Percentiles rank a stretch among this genome's conserved stretches.
Evolutionary conservation across 2,329 filamentous ascomycete genomes (phyloP).

Genomic region (Blastomyces parvus): DNA sequence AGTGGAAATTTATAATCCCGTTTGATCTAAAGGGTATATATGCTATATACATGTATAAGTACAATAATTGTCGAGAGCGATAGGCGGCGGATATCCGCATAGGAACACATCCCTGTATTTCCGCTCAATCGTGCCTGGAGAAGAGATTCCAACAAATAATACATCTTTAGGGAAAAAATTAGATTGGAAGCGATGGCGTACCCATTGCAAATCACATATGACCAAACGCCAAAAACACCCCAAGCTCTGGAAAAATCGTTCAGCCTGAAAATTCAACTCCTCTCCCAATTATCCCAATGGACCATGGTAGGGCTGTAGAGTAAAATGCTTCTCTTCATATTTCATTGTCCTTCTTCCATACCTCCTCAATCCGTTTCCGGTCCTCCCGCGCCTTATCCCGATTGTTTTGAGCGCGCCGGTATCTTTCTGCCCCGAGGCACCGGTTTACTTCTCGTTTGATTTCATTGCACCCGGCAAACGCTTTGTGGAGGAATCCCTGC

Average conservation of each 20-base stretch:
- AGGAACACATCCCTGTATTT: not conserved
- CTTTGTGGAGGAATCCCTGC: slow-evolving; percentile 83
- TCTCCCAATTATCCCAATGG: not conserved
- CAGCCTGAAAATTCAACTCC: not conserved
- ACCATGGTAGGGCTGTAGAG: too few species aligned
- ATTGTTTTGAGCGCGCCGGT: slow-evolving; percentile 69
- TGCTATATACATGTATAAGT: not conserved
- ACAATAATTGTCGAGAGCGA: not conserved
- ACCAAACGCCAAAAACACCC: slow-evolving; percentile 6
- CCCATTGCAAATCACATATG: not conserved
- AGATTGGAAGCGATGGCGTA: not conserved
- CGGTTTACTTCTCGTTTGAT: slow-evolving; percentile 74
- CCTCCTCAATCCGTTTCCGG: slow-evolving; percentile 62
- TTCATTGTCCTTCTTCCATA: slow-evolving; percentile 54
- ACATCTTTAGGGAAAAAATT: not conserved
- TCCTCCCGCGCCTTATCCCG: slow-evolving; percentile 60
- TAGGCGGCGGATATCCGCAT: not conserved
- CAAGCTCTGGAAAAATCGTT: not conserved
- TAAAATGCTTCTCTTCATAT: not conserved
- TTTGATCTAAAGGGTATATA: not conserved
- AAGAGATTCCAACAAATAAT: slow-evolving; percentile 1
- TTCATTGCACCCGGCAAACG: slow-evolving; percentile 79
- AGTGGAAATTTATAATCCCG: not conserved
- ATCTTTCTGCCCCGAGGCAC: slow-evolving; percentile 72
- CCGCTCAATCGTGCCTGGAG: not conserved